Base-by-base conservation (phyloP, 1,284 basidiomycete species). In the Rhodotorula sp. region DNA sequence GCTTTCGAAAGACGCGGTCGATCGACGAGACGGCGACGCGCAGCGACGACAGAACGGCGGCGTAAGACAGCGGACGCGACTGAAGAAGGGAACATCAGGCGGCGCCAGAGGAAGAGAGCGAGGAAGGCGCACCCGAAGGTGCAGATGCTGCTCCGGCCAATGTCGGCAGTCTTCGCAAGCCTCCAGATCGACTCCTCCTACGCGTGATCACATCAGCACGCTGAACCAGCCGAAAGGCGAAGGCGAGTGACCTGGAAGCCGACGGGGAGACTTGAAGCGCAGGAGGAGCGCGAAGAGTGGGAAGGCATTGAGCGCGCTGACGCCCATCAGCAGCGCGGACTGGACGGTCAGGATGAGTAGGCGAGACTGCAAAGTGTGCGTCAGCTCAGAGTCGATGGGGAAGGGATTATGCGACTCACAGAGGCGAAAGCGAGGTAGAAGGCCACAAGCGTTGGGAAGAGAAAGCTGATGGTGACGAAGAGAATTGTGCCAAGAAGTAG, bases 401-500 rank as follows among this genome's bases (percentile, higher is more conserved):
- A 27, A 13, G 52, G 49, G 32, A 72, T 32, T 15, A 55, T 68
- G 34, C 66, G 49, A 77, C 87, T 79, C 67, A 93, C 91, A 66
- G 86, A 71, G 4, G 89, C 89, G 74, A 97, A 95, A 1, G 94
- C 82, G 0, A 86, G 80, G 74, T 94, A 93, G 79, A 95, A 99
- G 0, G 88, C 89, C 34, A 90, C 78, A 4, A 95, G 87, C 0
- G 96, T 98, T 1, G 96, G 95, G 66, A 92, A 89, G 8, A 98
- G 84, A 79, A 99, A 97, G 0, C 89, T 87, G 7, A 92, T 85
- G 24, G 97, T 84, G 0, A 94, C 97, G 82, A 99, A 98, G 32
- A 99, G 84, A 54, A 99, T 89, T 0, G 95, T 95, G 22, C 95
- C 95, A 39, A 99, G 88, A 39, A 98, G 84, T 19, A 98, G 85